These are phyloP conservation scores for Eucalyptus cloeziana DNA, from an alignment of 345 rosid genomes.

Conservation along the genomic window DNA sequence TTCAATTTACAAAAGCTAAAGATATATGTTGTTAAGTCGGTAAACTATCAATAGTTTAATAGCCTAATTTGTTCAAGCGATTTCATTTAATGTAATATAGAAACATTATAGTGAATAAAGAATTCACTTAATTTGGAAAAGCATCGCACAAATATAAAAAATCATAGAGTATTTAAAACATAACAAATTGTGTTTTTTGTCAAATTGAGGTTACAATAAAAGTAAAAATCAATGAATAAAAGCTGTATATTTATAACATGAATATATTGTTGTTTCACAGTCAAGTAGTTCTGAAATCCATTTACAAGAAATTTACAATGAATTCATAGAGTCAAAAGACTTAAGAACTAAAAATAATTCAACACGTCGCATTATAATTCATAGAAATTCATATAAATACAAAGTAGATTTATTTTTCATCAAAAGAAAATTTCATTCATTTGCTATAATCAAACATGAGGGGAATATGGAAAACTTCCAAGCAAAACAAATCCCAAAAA, in stretches of 20 bases:
- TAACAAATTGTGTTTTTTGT: too few species aligned
- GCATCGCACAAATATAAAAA: fast-evolving
- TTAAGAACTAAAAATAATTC: not conserved
- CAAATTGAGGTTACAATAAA: not conserved
- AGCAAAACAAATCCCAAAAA: too few species aligned
- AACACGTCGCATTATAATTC: not conserved
- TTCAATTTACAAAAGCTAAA: not conserved
- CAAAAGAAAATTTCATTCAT: too few species aligned
- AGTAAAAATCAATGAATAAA: not conserved
- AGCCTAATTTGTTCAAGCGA: not conserved
- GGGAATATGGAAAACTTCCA: too few species aligned
- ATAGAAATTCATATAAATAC: not conserved
- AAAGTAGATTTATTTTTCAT: too few species aligned
- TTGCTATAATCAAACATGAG: too few species aligned
- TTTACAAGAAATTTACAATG: too few species aligned
- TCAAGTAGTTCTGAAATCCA: too few species aligned
- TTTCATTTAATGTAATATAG: not conserved
- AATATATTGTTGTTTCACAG: too few species aligned
- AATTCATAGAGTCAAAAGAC: not conserved
- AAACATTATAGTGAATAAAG: not conserved
- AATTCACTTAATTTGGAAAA: not conserved
- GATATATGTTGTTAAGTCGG: not conserved
- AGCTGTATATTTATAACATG: too few species aligned
- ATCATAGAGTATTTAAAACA: too few species aligned
- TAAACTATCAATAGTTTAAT: not conserved